These are phyloP conservation scores for Diaporthe caulivora DNA, from an alignment of 2,329 filamentous ascomycete species.

Conservation along the genomic window DNA sequence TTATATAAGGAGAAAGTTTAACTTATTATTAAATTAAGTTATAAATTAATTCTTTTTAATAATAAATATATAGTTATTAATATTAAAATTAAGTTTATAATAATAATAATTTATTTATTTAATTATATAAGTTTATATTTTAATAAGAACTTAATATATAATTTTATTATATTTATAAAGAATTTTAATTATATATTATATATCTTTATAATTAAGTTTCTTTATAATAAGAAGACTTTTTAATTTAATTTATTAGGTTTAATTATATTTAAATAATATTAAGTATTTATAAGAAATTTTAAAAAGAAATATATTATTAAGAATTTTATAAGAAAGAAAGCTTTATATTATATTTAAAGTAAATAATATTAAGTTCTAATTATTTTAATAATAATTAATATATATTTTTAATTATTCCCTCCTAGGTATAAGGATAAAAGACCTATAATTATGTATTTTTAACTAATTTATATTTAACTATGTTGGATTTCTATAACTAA, in stretches of 20 bases:
- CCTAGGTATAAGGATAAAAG: too few species aligned
- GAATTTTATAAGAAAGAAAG: not conserved
- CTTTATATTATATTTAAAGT: not conserved
- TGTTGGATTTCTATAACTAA: too few species aligned
- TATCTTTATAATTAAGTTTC: not conserved
- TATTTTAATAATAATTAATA: conserved; percentile 5
- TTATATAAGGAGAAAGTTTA: not conserved
- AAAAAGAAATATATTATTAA: not conserved
- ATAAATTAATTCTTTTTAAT: not conserved
- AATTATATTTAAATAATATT: not conserved
- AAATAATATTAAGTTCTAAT: not conserved
- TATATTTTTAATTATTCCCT: too few species aligned
- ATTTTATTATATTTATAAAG: not conserved
- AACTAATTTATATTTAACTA: too few species aligned
- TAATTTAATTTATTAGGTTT: not conserved
- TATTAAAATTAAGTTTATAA: not conserved
- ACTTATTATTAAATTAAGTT: not conserved
- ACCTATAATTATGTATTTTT: too few species aligned
- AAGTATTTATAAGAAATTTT: not conserved
- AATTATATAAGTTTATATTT: not conserved
- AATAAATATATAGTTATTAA: not conserved
- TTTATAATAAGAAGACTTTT: not conserved
- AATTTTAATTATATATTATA: not conserved
- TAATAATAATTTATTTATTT: not conserved
- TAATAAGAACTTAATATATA: not conserved